phyloP scores from a whole-genome alignment of 352 stramenopile species.

The Pythium apleroticum region DNA sequence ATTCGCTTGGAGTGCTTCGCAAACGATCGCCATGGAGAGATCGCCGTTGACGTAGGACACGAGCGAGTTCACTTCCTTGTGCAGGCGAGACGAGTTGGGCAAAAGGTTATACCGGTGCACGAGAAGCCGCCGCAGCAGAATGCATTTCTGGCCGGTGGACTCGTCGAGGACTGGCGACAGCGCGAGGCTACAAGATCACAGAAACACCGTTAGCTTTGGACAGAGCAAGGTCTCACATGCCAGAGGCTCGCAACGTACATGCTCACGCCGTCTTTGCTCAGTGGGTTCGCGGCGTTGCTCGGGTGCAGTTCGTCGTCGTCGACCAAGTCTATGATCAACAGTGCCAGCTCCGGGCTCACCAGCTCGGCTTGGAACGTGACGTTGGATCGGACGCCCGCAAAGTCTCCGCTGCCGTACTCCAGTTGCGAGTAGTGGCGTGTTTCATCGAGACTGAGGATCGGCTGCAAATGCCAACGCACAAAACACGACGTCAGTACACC shows the following conservation, averaged over 20 bases:
- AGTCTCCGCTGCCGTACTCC: constrained; percentile 41
- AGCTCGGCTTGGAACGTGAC: constrained; percentile 38
- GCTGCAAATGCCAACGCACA: neutral
- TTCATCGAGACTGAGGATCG: constrained; percentile 34
- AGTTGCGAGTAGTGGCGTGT: constrained; percentile 40
- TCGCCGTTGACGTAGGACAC: constrained; percentile 60
- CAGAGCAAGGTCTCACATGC: no score
- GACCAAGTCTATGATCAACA: constrained; percentile 43
- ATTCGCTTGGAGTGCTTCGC: constrained; percentile 38
- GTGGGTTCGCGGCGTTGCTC: constrained; percentile 24
- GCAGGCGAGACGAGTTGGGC: constrained; percentile 41
- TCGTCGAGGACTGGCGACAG: constrained; percentile 37
- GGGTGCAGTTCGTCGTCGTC: constrained; percentile 46
- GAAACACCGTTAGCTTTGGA: neutral
- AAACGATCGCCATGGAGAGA: constrained; percentile 56
- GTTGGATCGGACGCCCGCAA: constrained; percentile 36
- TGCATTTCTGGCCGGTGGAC: constrained; percentile 32
- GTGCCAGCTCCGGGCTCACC: constrained; percentile 33
- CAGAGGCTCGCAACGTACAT: constrained; percentile 22
- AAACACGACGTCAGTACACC: neutral
- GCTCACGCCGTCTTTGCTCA: constrained; percentile 36
- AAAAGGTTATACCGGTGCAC: constrained; percentile 52
- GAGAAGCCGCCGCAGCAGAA: constrained; percentile 49
- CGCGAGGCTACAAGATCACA: constrained; percentile 26
- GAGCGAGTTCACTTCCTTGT: constrained; percentile 48